Evolutionary conservation across 2,329 filamentous ascomycete genomes (phyloP), one percentile per base, ranked within the genome.

Genomic region (Ascochyta clinopodiicola): DNA sequence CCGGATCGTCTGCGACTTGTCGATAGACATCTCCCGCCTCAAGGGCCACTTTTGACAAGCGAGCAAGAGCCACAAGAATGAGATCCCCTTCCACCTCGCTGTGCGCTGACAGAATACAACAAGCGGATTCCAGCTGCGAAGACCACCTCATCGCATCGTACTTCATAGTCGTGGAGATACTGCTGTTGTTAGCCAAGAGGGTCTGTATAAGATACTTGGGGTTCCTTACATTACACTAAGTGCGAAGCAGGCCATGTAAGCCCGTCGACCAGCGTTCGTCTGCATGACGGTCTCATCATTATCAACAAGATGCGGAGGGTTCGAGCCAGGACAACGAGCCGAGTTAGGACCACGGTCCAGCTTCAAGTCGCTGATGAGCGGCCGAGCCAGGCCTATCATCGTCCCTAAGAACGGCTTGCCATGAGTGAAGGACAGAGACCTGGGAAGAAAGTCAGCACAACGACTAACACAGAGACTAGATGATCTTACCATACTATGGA

Each of bases 141-240:
- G 81, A 86, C 86, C 86, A 89, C 2, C 75, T 77, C 44, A 88
- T 73, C 2, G 78, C 64, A 47, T 86, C 83, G 44, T 79, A 49
- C 5, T 55, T 45, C 48, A 60, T 48, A 6, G 47, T 53, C 2
- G 46, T 53, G 4, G 66, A 62, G 3, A 71, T 63, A 4, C 68
- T 67, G 42, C 50, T 67, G 32, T 15, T 17, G 22, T 44, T 24
- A 45, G 31, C n/a, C 25, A 17, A 21, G 6, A 13, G 7, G 15
- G 9, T 17, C 5, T 3, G 9, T 21, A 10, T 19, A 3, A 21
- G 19, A 8, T 13, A 8, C 13, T 15, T 5, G 7, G 3, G 32
- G 24, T 32, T 36, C 60, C 67, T 56, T 64, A 79, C 76, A 63
- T 66, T 46, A 75, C 77, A 57, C 66, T 77, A 17, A 81, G 59